Percentiles rank a stretch among this genome's conserved stretches.
phyloP scores from a whole-genome alignment of 1,284 basidiomycete species.

The Sphaerobolus stellatus region DNA sequence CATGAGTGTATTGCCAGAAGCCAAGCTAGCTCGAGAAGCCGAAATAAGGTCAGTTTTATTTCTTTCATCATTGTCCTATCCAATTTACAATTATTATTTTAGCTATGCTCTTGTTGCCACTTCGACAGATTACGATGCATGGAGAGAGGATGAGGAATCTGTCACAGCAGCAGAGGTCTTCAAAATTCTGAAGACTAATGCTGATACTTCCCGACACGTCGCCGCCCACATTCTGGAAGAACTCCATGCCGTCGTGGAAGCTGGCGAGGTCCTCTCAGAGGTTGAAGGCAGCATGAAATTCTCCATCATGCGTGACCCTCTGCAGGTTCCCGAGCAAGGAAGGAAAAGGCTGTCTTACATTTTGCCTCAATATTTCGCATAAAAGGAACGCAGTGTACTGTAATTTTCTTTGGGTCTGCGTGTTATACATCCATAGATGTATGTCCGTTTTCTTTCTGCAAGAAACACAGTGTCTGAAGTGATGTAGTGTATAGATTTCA shows the following conservation, averaged over 20 bases:
- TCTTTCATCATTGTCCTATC: background rate
- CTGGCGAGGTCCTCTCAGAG: slow-evolving; percentile 56
- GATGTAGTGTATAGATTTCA: too few species aligned
- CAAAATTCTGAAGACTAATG: slow-evolving; percentile 85
- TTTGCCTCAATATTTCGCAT: slow-evolving; percentile 66
- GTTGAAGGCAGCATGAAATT: slow-evolving; percentile 80
- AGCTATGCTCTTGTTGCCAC: slow-evolving; percentile 92
- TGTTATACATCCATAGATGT: too few species aligned
- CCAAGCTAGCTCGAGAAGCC: slow-evolving; percentile 93
- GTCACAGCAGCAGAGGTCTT: slow-evolving; percentile 91
- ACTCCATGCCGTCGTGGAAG: slow-evolving; percentile 59
- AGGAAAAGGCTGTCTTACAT: slow-evolving; percentile 76
- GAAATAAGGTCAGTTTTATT: slow-evolving; percentile 72
- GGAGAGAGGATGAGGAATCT: slow-evolving; percentile 75
- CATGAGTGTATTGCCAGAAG: slow-evolving; percentile 95
- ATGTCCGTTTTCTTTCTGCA: too few species aligned
- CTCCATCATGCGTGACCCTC: slow-evolving; percentile 78
- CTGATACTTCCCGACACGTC: slow-evolving; percentile 75
- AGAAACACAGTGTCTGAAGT: too few species aligned
- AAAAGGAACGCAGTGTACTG: too few species aligned
- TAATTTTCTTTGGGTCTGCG: too few species aligned
- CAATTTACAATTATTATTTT: slow-evolving; percentile 4
- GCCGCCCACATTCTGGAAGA: slow-evolving; percentile 78
- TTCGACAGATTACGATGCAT: slow-evolving; percentile 88
- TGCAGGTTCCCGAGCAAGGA: slow-evolving; percentile 63